Evolutionary conservation across 495 filamentous ascomycete species (phyloP), one percentile per base, ranked within the genome.

Genomic region (Aspergillus affinis): DNA sequence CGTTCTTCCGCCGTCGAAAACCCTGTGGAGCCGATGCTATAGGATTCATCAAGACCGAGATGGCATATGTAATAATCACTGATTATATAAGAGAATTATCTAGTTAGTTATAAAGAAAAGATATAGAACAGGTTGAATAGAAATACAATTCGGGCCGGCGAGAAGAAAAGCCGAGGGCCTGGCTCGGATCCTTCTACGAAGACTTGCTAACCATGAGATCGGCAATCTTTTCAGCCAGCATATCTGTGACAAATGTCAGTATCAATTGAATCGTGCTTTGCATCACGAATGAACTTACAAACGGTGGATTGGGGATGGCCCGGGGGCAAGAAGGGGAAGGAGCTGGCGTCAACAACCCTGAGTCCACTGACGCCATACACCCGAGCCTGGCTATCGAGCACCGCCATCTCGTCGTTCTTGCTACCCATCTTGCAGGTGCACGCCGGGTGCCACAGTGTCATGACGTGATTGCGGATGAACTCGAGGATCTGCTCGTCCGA

Each of bases 151-250:
- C 1, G 1, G 29, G 7, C 6, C 29, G 29, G 29, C 29, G 29
- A 32, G 29, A 8, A 32, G 29, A 8, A 32, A 32, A 4, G 2
- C 6, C 6, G 29, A 6, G 29, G 2, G 7, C n/a, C n/a, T n/a
- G n/a, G n/a, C n/a, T n/a, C 2, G 6, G 29, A 32, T 32, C 10
- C 6, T 26, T 26, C 23, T 32, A 32, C 29, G 29, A 3, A 32
- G 29, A 32, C 29, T 32, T 41, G 36, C 36, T 41, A 32, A 10
- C 10, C 36, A 41, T 41, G 36, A 41, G 36, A 10, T 41, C 47
- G 47, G 47, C 47, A 49, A 49, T 49, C 21, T 49, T 49, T 17
- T 49, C 47, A 26, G 47, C 47, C n/a, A 49, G 47, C 47, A 49
- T 49, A 17, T 49, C 47, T 49, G 21, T 20, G 0, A 26, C 47